A percentile compares a stretch with the other conserved stretches of the same genome.
Conservation (phyloP, 2,329 filamentous ascomycete genomes). For the Neoarthrinium moseri region DNA sequence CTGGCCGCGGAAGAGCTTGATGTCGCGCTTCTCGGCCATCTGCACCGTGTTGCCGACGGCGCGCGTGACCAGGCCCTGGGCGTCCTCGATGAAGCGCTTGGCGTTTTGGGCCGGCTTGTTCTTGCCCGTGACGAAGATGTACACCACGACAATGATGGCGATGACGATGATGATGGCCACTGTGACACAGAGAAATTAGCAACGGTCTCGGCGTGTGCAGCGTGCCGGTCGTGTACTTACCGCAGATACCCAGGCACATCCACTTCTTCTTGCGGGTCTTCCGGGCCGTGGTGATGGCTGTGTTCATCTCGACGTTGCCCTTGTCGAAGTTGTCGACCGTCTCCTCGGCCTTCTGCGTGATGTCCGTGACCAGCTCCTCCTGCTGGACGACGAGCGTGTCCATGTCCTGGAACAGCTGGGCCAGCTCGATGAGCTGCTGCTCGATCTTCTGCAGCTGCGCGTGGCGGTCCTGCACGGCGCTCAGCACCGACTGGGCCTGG, state of each 20-base stretch:
- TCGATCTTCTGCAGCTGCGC: conserved; percentile 90
- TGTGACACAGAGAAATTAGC: conserved; percentile 30
- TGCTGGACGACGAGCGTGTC: conserved; percentile 84
- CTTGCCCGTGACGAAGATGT: conserved; percentile 17
- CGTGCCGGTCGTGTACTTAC: conserved; percentile 37
- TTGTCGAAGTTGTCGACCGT: conserved; percentile 81
- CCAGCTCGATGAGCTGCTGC: conserved; percentile 81
- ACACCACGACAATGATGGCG: conserved; percentile 43
- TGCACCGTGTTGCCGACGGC: not conserved
- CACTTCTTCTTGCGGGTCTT: conserved; percentile 91
- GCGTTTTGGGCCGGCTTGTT: not conserved
- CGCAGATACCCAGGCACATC: conserved; percentile 80
- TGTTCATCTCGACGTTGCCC: conserved; percentile 78
- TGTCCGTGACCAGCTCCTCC: conserved; percentile 74
- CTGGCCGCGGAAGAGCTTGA: conserved; percentile 11
- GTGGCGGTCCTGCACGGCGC: conserved; percentile 80
- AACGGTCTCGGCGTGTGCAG: not conserved
- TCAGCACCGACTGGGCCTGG: conserved; percentile 75
- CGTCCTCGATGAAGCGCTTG: conserved; percentile 4
- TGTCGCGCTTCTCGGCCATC: conserved; percentile 6
- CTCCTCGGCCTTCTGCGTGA: conserved; percentile 85
- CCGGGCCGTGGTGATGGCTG: conserved; percentile 79
- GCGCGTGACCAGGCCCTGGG: not conserved
- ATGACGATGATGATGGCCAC: conserved; percentile 54
- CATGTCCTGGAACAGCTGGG: conserved; percentile 86